Evolutionary conservation across 2,329 filamentous ascomycete species (phyloP), one percentile per base, ranked within the genome.

Genomic region (Exserohilum rostratum): DNA sequence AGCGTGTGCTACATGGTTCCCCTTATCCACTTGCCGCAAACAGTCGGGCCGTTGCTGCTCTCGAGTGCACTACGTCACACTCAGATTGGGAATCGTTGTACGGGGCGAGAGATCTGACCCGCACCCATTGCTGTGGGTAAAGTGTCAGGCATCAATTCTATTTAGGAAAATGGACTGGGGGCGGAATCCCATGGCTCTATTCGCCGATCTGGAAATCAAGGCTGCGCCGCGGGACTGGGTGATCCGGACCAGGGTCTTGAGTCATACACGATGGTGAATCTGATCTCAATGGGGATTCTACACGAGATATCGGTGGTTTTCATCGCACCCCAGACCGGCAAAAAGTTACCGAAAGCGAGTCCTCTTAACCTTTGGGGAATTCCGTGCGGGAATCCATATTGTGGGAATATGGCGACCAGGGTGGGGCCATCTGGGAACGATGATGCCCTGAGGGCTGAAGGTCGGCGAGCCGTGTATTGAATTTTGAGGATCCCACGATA

Each of bases 211-310:
- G 48, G 29, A 29, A 54, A 25, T 33, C 33, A 38, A 22, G 29
- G 39, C 35, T 50, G 46, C 27, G 46, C 34, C 46, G 51, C 51
- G 51, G 51, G 43, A n/a, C n/a, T 50, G 46, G 46, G 11, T 45
- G 51, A 54, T 50, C 39, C 51, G 46, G 51, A 45, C 51, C 18
- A 30, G 51, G 46, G 46, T 44, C 9, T 33, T 27, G 51, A 54
- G 51, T 54, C 51, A 54, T 27, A 31, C 12, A 27, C 7, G 27
- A 54, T 54, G 40, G 34, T 30, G 10, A 45, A 35, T 22, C 13
- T 17, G 34, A 44, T 40, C 10, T 33, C 35, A 38, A 50, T 27
- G 33, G 51, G 39, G 11, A 29, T 18, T 50, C 34, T 1, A 40
- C 17, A 44, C 13, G 33, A 31, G 29, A 25, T 40, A 11, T 40